These are phyloP conservation scores for Termitomyces sp. DNA, from an alignment of 768 basidiomycete species.

Conservation along the genomic window DNA sequence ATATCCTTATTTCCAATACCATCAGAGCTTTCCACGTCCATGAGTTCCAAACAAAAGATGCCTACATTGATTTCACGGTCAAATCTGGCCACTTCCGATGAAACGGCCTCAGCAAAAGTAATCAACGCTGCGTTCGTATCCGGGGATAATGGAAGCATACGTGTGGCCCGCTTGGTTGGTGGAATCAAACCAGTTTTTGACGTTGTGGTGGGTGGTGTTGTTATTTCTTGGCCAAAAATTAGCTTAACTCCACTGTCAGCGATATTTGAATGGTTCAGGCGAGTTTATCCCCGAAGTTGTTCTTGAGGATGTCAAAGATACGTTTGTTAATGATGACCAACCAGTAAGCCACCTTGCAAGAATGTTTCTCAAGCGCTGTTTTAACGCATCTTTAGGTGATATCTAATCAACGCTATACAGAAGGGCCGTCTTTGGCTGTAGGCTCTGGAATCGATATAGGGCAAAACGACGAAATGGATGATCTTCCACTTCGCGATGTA, in stretches of 20 bases:
- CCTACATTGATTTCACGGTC: slow-evolving; percentile 48
- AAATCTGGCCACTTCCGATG: slow-evolving; percentile 34
- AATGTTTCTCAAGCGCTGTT: neutral
- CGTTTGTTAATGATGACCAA: slow-evolving; percentile 1
- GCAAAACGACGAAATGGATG: slow-evolving; percentile 52
- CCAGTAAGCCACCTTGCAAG: neutral
- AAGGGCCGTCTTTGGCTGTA: slow-evolving; percentile 54
- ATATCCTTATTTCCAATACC: slow-evolving; percentile 53
- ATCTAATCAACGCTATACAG: slow-evolving; percentile 62
- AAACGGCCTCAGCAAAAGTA: slow-evolving; percentile 31
- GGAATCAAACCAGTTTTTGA: slow-evolving; percentile 58
- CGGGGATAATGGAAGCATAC: slow-evolving; percentile 36
- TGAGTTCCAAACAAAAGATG: slow-evolving; percentile 37
- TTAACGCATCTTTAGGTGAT: slow-evolving; percentile 25
- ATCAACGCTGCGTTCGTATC: slow-evolving; percentile 41
- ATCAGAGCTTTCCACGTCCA: slow-evolving; percentile 31
- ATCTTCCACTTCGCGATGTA: slow-evolving; percentile 39
- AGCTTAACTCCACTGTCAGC: slow-evolving; percentile 26
- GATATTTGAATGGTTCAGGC: slow-evolving; percentile 48
- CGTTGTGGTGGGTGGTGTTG: slow-evolving; percentile 40
- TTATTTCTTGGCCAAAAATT: neutral
- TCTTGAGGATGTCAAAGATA: slow-evolving; percentile 31
- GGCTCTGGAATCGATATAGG: slow-evolving; percentile 61
- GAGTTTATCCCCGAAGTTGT: slow-evolving; percentile 45
- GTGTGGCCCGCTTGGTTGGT: slow-evolving; percentile 47